Conservation (phyloP, 352 stramenopile species). For the Pythium sukuiense region DNA sequence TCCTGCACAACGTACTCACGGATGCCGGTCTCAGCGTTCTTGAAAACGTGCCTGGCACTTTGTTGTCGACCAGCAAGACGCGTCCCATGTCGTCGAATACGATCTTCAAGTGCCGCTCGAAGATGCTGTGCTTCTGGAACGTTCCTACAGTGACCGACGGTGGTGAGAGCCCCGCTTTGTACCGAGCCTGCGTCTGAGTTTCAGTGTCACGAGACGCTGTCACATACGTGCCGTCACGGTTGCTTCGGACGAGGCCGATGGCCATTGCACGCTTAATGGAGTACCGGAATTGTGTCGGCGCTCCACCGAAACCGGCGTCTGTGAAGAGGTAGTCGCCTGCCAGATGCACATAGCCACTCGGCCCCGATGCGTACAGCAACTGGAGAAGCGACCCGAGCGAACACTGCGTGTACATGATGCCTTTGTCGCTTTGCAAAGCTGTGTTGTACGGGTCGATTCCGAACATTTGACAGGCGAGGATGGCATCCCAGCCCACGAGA, state of each 20-base stretch:
- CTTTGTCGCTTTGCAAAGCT: slow-evolving; percentile 15
- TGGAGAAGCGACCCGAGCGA: slow-evolving; percentile 48
- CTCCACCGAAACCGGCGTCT: slow-evolving; percentile 36
- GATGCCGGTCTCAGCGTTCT: slow-evolving; percentile 14
- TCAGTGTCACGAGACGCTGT: slow-evolving; percentile 10
- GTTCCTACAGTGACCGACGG: not conserved
- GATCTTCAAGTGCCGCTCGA: slow-evolving; percentile 20
- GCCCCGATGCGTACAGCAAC: slow-evolving; percentile 50
- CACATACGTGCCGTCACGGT: slow-evolving; percentile 10
- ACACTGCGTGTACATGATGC: slow-evolving; percentile 34
- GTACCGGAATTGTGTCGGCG: slow-evolving; percentile 39
- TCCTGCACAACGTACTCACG: slow-evolving; percentile 41
- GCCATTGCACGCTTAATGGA: slow-evolving; percentile 35
- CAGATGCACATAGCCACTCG: slow-evolving; percentile 46
- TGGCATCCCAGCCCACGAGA: slow-evolving; percentile 53
- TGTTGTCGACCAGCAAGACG: slow-evolving; percentile 43
- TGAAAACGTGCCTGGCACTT: slow-evolving; percentile 36
- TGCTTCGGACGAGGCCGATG: slow-evolving; percentile 36
- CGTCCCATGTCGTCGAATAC: slow-evolving; percentile 35
- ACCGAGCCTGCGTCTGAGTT: not conserved
- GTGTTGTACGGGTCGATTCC: slow-evolving; percentile 51
- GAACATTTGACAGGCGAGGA: slow-evolving; percentile 38
- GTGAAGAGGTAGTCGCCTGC: slow-evolving; percentile 58
- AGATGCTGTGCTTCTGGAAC: slow-evolving; percentile 15
- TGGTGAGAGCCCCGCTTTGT: not conserved